Conservation (phyloP, 2,329 filamentous ascomycete species). For the Rhynchosporium secalis region DNA sequence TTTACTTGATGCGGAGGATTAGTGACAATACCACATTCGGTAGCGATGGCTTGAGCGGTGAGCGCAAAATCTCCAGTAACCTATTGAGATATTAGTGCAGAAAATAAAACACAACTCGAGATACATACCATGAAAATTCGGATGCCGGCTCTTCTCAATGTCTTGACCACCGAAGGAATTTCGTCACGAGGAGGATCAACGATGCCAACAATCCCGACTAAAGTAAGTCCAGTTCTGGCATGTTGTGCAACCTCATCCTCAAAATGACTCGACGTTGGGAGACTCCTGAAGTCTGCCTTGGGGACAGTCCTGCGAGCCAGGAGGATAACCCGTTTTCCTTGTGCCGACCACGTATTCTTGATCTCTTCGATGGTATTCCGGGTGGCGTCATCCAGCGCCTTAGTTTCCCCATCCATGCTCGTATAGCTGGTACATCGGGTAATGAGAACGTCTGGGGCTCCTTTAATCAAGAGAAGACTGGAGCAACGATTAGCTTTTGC, state of each 20-base stretch:
- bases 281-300: slow-evolving; percentile 42
- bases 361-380: slow-evolving; percentile 52
- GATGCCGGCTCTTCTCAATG: slow-evolving; percentile 67
- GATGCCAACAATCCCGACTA: slow-evolving; percentile 59
- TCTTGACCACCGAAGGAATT: slow-evolving; percentile 59
- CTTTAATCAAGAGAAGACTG: slow-evolving; percentile 70
- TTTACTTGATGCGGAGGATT: slow-evolving; percentile 51
- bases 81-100: slow-evolving; percentile 37
- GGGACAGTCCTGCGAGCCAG: slow-evolving; percentile 61
- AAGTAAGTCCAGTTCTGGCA: slow-evolving; percentile 49
- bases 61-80: slow-evolving; percentile 77
- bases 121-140: slow-evolving; percentile 69
- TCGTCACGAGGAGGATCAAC: slow-evolving; percentile 61
- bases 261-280: slow-evolving; percentile 49
- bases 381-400: slow-evolving; percentile 49
- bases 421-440: slow-evolving; percentile 60
- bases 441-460: slow-evolving; percentile 73
- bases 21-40: slow-evolving; percentile 70
- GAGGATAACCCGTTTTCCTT: slow-evolving; percentile 67
- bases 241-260: slow-evolving; percentile 59
- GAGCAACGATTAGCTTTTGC: slow-evolving; percentile 18
- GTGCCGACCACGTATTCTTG: slow-evolving; percentile 68
- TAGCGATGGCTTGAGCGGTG: slow-evolving; percentile 71
- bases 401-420: slow-evolving; percentile 53
- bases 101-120: not conserved